phyloP scores from a whole-genome alignment of 208 protist species.

The Wallacemonas sp. region DNA sequence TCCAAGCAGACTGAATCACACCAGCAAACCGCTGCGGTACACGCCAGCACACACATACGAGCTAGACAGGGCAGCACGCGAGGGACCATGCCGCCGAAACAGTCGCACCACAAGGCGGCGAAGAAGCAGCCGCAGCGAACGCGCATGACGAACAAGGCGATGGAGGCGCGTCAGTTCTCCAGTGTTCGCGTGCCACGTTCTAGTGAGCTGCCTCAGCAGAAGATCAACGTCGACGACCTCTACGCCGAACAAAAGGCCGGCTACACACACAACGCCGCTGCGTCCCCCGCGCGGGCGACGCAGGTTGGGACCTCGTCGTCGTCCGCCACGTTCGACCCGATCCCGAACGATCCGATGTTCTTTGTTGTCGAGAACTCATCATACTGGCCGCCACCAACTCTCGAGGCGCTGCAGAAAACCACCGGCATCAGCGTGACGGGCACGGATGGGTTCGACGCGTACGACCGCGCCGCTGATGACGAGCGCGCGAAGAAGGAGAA shows the following conservation, averaged over 20 bases:
- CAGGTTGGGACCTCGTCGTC: neutral
- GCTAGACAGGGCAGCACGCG: too few species aligned
- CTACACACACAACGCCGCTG: neutral
- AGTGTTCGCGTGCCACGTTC: slow-evolving; percentile 63
- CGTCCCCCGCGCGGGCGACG: neutral
- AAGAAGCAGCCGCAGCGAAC: slow-evolving; percentile 64
- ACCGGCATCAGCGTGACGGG: slow-evolving; percentile 35
- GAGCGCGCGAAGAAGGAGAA: slow-evolving; percentile 48
- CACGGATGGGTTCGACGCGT: slow-evolving; percentile 75
- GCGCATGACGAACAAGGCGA: slow-evolving; percentile 76
- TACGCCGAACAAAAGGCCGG: slow-evolving; percentile 23
- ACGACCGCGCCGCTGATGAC: slow-evolving; percentile 80
- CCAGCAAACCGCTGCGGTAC: too few species aligned
- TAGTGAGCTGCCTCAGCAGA: slow-evolving; percentile 43
- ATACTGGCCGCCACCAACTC: slow-evolving; percentile 73
- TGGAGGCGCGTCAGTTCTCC: slow-evolving; percentile 77
- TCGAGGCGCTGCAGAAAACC: slow-evolving; percentile 56
- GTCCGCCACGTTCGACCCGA: slow-evolving; percentile 61
- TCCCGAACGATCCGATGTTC: slow-evolving; percentile 77
- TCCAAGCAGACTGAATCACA: too few species aligned
- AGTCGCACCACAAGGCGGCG: slow-evolving; percentile 15
- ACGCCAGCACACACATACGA: too few species aligned
- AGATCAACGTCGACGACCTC: slow-evolving; percentile 61
- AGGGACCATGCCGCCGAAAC: slow-evolving; percentile 35
- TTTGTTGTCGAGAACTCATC: slow-evolving; percentile 51